phyloP scores from a whole-genome alignment of 768 basidiomycete genomes.

The Termitomyces heimii region DNA sequence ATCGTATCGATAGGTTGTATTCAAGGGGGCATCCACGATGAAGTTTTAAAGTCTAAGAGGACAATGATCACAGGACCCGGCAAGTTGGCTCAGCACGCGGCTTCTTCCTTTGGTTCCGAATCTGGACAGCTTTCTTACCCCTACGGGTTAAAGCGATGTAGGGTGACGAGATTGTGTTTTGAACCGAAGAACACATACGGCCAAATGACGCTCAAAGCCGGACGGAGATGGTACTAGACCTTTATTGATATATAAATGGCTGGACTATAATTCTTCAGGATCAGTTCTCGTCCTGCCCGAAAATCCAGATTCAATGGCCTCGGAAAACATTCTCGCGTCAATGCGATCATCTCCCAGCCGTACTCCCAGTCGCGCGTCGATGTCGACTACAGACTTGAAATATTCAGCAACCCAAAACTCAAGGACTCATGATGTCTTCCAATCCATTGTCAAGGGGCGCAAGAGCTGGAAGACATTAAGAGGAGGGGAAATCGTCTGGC shows the following conservation, averaged over 20 bases:
- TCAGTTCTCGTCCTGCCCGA: conserved; percentile 14
- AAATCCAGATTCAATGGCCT: conserved; percentile 13
- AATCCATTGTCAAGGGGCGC: conserved; percentile 59
- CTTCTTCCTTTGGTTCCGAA: conserved; percentile 18
- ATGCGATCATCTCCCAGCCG: conserved; percentile 5
- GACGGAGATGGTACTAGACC: conserved; percentile 20
- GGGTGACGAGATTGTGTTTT: conserved; percentile 26
- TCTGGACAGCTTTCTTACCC: conserved; percentile 28
- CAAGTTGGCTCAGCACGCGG: conserved; percentile 15
- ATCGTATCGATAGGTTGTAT: not conserved
- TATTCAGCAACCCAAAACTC: conserved; percentile 24
- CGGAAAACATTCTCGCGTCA: conserved; percentile 11
- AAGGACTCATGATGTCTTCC: conserved; percentile 52
- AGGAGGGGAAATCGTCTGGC: conserved; percentile 76
- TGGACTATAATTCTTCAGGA: conserved; percentile 25
- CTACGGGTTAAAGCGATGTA: conserved; percentile 25
- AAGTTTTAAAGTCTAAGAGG: not conserved
- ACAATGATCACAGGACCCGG: conserved; percentile 19
- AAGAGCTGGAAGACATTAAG: conserved; percentile 74
- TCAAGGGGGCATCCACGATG: not conserved
- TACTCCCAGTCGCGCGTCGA: conserved; percentile 8
- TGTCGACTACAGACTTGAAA: conserved; percentile 15
- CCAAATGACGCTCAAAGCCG: conserved; percentile 20
- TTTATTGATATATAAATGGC: conserved; percentile 16
- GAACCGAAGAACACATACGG: conserved; percentile 28